Percentiles rank a stretch among this genome's conserved stretches.
Evolutionary conservation across 768 basidiomycete species (phyloP).

Genomic region (Pleurotus cornucopiae): DNA sequence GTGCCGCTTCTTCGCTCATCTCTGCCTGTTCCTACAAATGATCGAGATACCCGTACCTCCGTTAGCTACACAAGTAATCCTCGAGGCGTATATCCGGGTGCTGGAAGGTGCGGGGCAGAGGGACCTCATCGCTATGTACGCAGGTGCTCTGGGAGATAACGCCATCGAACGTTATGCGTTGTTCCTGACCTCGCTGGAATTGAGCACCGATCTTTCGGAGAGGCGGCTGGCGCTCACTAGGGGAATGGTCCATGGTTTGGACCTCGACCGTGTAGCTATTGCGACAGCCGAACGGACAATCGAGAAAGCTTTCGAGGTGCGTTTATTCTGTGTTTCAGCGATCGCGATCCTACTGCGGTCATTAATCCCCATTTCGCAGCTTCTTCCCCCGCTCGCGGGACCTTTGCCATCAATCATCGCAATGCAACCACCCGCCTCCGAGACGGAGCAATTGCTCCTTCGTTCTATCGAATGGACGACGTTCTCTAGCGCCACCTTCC

Average conservation of each 20-base stretch:
- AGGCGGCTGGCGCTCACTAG: conserved; percentile 67
- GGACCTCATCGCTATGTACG: conserved; percentile 90
- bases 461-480: conserved; percentile 94
- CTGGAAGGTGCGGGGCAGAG: conserved; percentile 84
- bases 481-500: conserved; percentile 67
- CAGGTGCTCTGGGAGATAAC: conserved; percentile 83
- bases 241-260: conserved; percentile 81
- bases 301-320: conserved; percentile 62
- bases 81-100: conserved; percentile 85
- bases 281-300: conserved; percentile 78
- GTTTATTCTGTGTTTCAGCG: conserved; percentile 12
- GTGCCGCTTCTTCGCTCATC: conserved; percentile 90
- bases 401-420: conserved; percentile 59
- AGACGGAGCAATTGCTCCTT: conserved; percentile 61
- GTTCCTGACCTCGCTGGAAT: conserved; percentile 78
- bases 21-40: conserved; percentile 84
- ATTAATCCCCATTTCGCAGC: conserved; percentile 26
- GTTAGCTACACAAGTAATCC: conserved; percentile 70
- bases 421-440: conserved; percentile 51
- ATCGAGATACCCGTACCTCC: conserved; percentile 74
- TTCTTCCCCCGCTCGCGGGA: conserved; percentile 50
- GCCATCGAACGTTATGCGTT: conserved; percentile 89
- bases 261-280: conserved; percentile 75
- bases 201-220: conserved; percentile 58
- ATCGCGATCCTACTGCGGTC: neutral